Conservation (phyloP, 345 rosid genomes). For the Linum lewisii region DNA sequence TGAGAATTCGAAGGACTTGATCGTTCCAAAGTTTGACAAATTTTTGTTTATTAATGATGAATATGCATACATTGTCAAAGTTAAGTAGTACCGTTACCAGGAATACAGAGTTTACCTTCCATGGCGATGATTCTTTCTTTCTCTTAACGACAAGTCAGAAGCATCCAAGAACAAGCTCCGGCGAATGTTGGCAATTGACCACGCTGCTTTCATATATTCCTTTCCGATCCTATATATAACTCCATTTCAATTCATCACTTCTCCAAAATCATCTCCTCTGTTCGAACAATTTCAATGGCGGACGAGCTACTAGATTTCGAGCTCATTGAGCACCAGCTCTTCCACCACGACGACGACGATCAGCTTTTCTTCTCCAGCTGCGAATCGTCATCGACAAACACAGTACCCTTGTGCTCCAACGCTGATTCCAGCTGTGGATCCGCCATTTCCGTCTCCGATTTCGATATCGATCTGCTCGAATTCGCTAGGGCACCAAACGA, state of each 20-base stretch:
- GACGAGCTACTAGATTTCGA: neutral
- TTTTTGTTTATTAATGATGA: no score
- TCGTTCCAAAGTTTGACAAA: no score
- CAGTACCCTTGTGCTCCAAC: neutral
- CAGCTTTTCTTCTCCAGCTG: neutral
- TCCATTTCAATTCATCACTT: neutral
- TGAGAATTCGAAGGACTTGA: no score
- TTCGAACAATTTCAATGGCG: neutral
- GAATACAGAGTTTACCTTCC: no score
- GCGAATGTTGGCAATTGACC: no score
- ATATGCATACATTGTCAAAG: no score
- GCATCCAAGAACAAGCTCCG: no score
- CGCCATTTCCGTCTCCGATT: slow-evolving; percentile 14
- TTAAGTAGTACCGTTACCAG: no score
- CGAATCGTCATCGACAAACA: neutral
- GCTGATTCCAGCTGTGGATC: slow-evolving; percentile 23
- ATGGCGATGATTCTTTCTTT: no score
- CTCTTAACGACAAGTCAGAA: no score
- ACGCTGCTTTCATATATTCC: neutral
- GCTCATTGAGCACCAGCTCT: neutral
- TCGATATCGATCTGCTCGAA: slow-evolving; percentile 16
- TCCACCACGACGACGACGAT: neutral
- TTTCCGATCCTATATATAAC: neutral
- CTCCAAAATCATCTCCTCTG: neutral
- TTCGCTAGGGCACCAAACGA: slow-evolving; percentile 30